Evolutionary conservation across 768 basidiomycete genomes (phyloP).

Genomic region (Clitopilus hobsonii): DNA sequence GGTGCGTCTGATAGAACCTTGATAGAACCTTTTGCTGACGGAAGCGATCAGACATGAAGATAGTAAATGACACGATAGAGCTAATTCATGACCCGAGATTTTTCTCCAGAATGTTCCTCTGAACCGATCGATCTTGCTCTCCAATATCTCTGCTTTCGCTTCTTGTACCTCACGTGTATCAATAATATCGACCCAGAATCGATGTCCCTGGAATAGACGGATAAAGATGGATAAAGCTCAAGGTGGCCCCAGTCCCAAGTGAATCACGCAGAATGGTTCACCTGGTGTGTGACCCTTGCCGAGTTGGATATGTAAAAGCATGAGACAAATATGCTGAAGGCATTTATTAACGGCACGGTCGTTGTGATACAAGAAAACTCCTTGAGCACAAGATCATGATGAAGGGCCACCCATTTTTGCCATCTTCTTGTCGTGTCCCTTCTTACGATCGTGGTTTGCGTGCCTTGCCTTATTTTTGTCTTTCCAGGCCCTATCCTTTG

Average conservation of each 20-base stretch:
- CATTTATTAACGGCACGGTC: too few relatives aligned
- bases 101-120: slow-evolving; percentile 39
- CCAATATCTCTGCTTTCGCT: not conserved
- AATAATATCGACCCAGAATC: not conserved
- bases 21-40: not conserved
- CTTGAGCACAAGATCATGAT: not conserved
- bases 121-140: not conserved
- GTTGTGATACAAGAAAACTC: too few relatives aligned
- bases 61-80: slow-evolving; percentile 59
- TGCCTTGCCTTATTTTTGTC: slow-evolving; percentile 73
- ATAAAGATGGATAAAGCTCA: too few relatives aligned
- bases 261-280: too few relatives aligned
- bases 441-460: slow-evolving; percentile 70
- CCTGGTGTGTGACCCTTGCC: too few relatives aligned
- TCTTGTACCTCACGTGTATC: not conserved
- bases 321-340: too few relatives aligned
- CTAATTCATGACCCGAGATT: slow-evolving; percentile 58
- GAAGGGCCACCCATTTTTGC: slow-evolving; percentile 41
- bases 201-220: too few relatives aligned
- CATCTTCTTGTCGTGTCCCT: slow-evolving; percentile 91
- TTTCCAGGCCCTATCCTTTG: slow-evolving; percentile 65
- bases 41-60: slow-evolving; percentile 41
- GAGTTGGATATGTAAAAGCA: too few relatives aligned
- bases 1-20: slow-evolving; percentile 36
- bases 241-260: too few relatives aligned